Percentiles rank a stretch among this genome's conserved stretches.
Evolutionary conservation across 176 grass and related monocot species (phyloP).

Genomic region (Triticum turgidum): DNA sequence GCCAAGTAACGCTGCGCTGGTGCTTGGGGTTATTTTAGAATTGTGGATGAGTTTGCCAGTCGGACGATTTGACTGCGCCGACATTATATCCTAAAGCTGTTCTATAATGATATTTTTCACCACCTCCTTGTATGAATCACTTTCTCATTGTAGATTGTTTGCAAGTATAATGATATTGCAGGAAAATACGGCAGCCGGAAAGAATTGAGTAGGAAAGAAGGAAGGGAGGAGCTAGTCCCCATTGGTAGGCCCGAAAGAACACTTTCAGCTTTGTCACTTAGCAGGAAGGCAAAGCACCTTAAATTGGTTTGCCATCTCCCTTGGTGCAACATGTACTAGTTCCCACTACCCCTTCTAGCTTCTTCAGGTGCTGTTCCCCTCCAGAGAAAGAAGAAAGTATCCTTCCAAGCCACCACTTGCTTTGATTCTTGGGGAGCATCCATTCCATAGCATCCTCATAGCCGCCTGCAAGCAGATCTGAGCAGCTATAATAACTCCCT

Average conservation of each 20-base stretch:
- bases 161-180: not conserved
- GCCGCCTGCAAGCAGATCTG: not conserved
- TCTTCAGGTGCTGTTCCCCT: not conserved
- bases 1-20: not conserved
- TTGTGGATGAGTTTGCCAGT: not conserved
- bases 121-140: not conserved
- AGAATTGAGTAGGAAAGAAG: conserved; percentile 2
- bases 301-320: conserved; percentile 17
- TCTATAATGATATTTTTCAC: not conserved
- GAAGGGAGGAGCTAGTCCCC: conserved; percentile 19
- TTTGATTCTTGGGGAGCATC: conserved; percentile 25
- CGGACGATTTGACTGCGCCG: not conserved
- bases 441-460: conserved; percentile 16
- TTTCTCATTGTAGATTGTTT: not conserved
- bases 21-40: not conserved
- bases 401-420: conserved; percentile 26
- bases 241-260: conserved; percentile 36
- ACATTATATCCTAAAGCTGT: not conserved
- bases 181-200: not conserved
- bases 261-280: conserved; percentile 40
- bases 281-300: conserved; percentile 17
- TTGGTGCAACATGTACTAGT: not conserved
- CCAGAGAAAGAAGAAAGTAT: conserved; percentile 38
- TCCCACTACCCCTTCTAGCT: not conserved
- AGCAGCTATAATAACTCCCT: conserved; percentile 7